These are phyloP conservation scores for Blastomyces gilchristii DNA, from an alignment of 2,329 filamentous ascomycete species.

Conservation along the genomic window DNA sequence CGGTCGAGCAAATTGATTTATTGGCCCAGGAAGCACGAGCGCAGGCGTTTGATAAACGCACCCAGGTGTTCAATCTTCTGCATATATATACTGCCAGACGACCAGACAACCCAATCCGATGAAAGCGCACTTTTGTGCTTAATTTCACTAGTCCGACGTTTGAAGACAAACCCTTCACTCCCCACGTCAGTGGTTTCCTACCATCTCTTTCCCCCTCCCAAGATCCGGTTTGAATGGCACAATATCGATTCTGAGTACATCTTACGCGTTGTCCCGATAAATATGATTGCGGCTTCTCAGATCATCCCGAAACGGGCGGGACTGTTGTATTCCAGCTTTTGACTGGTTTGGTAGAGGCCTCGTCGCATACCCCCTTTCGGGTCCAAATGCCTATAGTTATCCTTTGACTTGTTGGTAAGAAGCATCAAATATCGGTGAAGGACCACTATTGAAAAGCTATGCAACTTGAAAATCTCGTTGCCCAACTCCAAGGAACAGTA, in stretches of 20 bases:
- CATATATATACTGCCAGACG: slow-evolving; percentile 37
- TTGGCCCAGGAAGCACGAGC: slow-evolving; percentile 54
- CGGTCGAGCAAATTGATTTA: slow-evolving; percentile 50
- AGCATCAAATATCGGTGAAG: neutral
- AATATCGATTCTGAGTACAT: neutral
- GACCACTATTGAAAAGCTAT: neutral
- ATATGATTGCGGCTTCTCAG: too few species aligned
- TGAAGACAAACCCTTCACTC: neutral
- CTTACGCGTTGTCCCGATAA: neutral
- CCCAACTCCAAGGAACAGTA: neutral
- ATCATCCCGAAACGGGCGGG: neutral
- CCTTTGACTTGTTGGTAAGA: neutral
- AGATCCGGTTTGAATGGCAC: neutral
- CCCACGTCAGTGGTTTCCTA: neutral
- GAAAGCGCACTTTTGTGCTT: slow-evolving; percentile 4
- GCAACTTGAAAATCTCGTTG: neutral
- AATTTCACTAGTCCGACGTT: neutral
- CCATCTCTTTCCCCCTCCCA: neutral
- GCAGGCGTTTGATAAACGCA: slow-evolving; percentile 58
- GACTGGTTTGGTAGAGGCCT: neutral
- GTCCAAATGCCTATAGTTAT: neutral
- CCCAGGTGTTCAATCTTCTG: slow-evolving; percentile 57
- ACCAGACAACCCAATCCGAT: slow-evolving; percentile 18
- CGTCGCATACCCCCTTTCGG: neutral
- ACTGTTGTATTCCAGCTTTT: neutral